Base-by-base conservation (phyloP, 31 red algal species). In the Odonthalia washingtoniensis region DNA sequence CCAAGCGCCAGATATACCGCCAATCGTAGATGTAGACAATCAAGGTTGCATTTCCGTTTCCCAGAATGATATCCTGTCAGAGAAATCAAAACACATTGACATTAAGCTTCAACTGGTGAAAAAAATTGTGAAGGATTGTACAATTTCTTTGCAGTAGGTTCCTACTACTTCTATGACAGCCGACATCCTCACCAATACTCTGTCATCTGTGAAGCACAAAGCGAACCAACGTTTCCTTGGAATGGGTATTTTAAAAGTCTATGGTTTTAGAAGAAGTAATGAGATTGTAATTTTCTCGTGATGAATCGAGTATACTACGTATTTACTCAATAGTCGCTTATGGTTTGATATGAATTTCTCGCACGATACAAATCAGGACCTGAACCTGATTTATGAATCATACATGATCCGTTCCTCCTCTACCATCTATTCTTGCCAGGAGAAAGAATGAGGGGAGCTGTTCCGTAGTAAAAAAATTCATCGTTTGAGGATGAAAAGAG, bases 1-100 rank as follows among this genome's bases (percentile, higher is more conserved):
- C 4, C 6, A 9, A 5, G 17, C 38, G 14, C 17, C 24, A 14
- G 40, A 77, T 12, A 28, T 34, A 12, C 16, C 73, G 3, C 16
- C 5, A 6, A 28, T 32, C 1, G 57, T 74, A 36, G 46, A 40
- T 57, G 75, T 64, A 17, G 78, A 83, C 46, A 83, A 83, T 52
- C 63, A 83, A 70, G 77, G 78, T 31, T 40, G 39, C 27, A 28
- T 90, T 24, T 1, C 1, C 21, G 34, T 90, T 16, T 57, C 45
- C 2, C 2, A 46, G 0, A 60, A 82, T 60, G 43, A 65, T 26
- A 0, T 67, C 1, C 34, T 66, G 28, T 74, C 42, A 37, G 79
- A 90, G 46, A 37, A 43, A 9, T 62, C 78, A 31, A 85, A 85
- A 67, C 82, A 85, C 39, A 44, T 85, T 21, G 82, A 40, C 3